Percentiles rank a stretch among this genome's conserved stretches.
Conservation (phyloP, 73 alveolate genomes). For the Chromera velia region DNA sequence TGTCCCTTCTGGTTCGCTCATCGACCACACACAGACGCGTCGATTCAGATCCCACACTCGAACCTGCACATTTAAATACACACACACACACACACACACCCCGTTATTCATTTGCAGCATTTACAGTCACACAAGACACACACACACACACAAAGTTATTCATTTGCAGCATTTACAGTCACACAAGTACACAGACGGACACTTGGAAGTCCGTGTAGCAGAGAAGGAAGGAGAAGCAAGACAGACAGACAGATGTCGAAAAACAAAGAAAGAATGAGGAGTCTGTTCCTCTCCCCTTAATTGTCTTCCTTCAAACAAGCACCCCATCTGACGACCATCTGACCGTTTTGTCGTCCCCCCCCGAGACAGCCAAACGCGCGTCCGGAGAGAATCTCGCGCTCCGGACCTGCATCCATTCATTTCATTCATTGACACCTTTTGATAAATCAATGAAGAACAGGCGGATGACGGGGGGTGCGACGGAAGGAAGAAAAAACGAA, state of each 20-base stretch:
- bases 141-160: too few species aligned
- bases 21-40: slow-evolving; percentile 29
- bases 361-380: slow-evolving; percentile 57
- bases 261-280: not conserved
- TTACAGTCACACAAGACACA: too few species aligned
- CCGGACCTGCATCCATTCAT: slow-evolving; percentile 26
- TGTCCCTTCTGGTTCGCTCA: slow-evolving; percentile 62
- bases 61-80: too few species aligned
- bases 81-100: too few species aligned
- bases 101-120: too few species aligned
- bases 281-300: slow-evolving; percentile 12
- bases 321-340: too few species aligned
- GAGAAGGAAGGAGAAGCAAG: not conserved
- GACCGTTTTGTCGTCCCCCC: slow-evolving; percentile 69
- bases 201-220: not conserved
- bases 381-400: slow-evolving; percentile 63
- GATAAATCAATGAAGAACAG: too few species aligned
- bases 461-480: too few species aligned
- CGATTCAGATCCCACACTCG: slow-evolving; percentile 58
- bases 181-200: not conserved
- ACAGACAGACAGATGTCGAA: not conserved
- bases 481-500: too few species aligned
- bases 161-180: too few species aligned
- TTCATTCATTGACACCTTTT: too few species aligned
- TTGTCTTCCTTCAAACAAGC: too few species aligned